Evolutionary conservation across 768 basidiomycete genomes (phyloP).

Genomic region (Butyriboletus loyo): DNA sequence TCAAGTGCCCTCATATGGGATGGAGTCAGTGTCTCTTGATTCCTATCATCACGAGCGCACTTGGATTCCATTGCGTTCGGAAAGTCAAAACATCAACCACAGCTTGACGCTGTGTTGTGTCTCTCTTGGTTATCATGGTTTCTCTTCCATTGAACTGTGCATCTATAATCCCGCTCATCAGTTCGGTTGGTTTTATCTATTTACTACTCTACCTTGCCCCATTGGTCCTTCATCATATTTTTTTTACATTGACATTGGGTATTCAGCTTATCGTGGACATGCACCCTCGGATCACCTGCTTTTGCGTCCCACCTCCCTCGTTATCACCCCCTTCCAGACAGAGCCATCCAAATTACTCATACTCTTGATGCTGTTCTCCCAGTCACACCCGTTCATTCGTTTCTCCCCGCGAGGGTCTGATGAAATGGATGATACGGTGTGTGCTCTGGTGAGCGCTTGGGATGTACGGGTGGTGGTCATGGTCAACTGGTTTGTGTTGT

Average conservation of each 20-base stretch:
- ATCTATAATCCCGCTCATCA: conserved; percentile 11
- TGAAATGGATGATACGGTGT: conserved; percentile 34
- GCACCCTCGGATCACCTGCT: neutral
- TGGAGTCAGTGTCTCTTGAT: conserved; percentile 27
- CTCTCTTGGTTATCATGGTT: conserved; percentile 8
- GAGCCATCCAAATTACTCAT: conserved; percentile 9
- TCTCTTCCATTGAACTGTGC: conserved; percentile 20
- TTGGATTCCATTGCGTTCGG: conserved; percentile 7
- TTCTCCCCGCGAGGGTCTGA: conserved; percentile 50
- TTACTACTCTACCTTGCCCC: conserved; percentile 25
- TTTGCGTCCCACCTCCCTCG: neutral
- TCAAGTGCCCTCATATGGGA: conserved; percentile 28
- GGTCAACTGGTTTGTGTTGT: neutral
- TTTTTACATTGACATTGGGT: conserved; percentile 3
- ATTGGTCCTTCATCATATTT: conserved; percentile 18
- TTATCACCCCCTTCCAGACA: neutral
- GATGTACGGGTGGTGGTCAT: conserved; percentile 5
- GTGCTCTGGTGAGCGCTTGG: conserved; percentile 47
- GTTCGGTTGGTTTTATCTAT: conserved; percentile 23
- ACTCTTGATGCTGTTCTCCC: conserved; percentile 25
- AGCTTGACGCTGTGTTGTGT: conserved; percentile 7
- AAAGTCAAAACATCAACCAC: conserved; percentile 14
- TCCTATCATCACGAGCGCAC: neutral
- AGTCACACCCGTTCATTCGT: conserved; percentile 22
- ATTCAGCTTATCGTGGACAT: neutral